Evolutionary conservation across 768 basidiomycete genomes (phyloP), one percentile per base, ranked within the genome.

Genomic region (Calocera cornea): DNA sequence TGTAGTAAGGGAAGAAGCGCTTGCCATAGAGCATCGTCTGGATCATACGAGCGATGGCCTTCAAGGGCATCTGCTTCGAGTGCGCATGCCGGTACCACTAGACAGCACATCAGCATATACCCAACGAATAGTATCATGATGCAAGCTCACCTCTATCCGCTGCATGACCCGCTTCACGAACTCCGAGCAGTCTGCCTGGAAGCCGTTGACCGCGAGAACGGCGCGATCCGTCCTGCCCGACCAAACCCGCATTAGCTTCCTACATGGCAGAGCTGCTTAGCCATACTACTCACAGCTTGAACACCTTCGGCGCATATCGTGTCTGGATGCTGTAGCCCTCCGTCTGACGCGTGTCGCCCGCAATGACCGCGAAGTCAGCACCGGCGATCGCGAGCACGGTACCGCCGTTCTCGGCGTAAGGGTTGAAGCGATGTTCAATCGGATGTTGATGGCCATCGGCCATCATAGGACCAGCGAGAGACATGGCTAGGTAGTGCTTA

Each of bases 21-120:
- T 89, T 88, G 41, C 84, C 89, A 76, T 99, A 99, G 31, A 99
- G 84, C 92, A 98, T 95, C 19, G 95, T 97, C 77, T 98, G 95
- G 67, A 99, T 95, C 73, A 99, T 83, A 68, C 97, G 86, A n/a
- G 97, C 97, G 75, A 99, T 97, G 29, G 94, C 87, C 70, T 89
- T 88, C 40, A 99, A 83, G n/a, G 92, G 87, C 91, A 97, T 97
- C 72, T 93, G 92, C 78, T 97, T 97, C 69, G 92, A 84, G 78
- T 99, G 95, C 11, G 93, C 94, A 77, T 97, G 94, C 67, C 88
- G 85, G 78, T 98, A 99, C 95, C 94, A 98, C 95, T 98, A 70
- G 10, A 47, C 22, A 34, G 34, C 41, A 47, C 44, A 64, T 63
- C 27, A 54, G 40, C 66, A 44, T 63, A n/a, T 17, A 63, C 29